These are phyloP conservation scores for Cryptosporidium andersoni DNA, from an alignment of 169 alveolate species.

Conservation along the genomic window DNA sequence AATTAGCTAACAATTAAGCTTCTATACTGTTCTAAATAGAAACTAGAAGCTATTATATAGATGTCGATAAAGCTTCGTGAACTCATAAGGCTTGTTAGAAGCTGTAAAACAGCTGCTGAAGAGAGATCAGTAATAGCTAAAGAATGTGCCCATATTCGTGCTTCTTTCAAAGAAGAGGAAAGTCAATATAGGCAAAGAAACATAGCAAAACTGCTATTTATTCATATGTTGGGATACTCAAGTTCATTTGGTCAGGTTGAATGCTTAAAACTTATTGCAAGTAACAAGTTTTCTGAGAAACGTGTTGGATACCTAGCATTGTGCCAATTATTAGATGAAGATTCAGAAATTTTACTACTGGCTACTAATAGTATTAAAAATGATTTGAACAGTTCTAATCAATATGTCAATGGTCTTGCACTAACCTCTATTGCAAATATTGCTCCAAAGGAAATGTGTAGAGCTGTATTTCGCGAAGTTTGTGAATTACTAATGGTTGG, in stretches of 20 bases:
- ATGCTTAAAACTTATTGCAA: constrained; percentile 95
- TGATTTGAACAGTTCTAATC: constrained; percentile 93
- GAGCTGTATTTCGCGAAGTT: constrained; percentile 91
- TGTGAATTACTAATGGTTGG: constrained; percentile 89
- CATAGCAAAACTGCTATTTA: constrained; percentile 96
- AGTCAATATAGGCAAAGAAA: constrained; percentile 91
- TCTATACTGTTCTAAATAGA: too few relatives aligned
- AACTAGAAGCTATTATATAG: not conserved
- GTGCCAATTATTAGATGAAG: constrained; percentile 95
- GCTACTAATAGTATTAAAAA: constrained; percentile 97
- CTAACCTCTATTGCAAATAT: constrained; percentile 96
- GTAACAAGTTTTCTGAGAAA: constrained; percentile 92
- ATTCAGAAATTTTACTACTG: constrained; percentile 95
- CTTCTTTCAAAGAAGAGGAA: constrained; percentile 91
- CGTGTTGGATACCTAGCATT: constrained; percentile 98
- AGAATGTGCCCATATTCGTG: constrained; percentile 98
- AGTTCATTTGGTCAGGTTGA: constrained; percentile 97
- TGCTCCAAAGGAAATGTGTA: constrained; percentile 97
- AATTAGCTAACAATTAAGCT: too few relatives aligned
- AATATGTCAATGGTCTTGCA: constrained; percentile 95
- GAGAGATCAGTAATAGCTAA: constrained; percentile 97
- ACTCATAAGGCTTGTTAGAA: constrained; percentile 95
- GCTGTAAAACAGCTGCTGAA: constrained; percentile 99
- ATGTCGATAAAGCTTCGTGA: constrained; percentile 93
- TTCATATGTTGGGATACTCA: constrained; percentile 95